Evolutionary conservation across 768 basidiomycete genomes (phyloP).

Genomic region (Suillus lakei): DNA sequence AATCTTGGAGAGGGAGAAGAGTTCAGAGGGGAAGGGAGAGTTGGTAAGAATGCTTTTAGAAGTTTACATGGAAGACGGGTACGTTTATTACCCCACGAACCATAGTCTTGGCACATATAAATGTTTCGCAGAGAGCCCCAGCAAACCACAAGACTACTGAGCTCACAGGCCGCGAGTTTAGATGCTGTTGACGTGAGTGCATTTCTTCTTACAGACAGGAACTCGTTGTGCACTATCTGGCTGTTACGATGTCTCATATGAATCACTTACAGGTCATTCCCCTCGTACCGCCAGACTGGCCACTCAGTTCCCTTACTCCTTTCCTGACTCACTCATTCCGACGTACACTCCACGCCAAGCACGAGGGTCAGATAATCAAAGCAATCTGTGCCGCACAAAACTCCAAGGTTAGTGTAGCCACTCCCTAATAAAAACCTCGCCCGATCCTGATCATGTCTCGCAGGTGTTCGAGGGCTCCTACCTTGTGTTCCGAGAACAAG

Average conservation of each 20-base stretch:
- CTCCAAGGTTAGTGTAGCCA: conserved; percentile 51
- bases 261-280: conserved; percentile 55
- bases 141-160: conserved; percentile 70
- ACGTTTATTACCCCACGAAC: conserved; percentile 26
- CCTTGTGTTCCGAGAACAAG: conserved; percentile 61
- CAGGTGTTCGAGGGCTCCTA: conserved; percentile 67
- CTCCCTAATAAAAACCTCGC: background rate
- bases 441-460: background rate
- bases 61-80: conserved; percentile 84
- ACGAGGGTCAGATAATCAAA: conserved; percentile 80
- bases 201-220: background rate
- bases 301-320: conserved; percentile 69
- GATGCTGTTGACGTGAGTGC: conserved; percentile 75
- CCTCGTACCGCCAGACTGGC: conserved; percentile 76
- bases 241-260: background rate
- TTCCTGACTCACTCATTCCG: conserved; percentile 84
- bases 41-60: conserved; percentile 75
- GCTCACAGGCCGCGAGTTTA: conserved; percentile 79
- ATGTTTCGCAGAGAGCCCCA: conserved; percentile 50
- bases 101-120: background rate
- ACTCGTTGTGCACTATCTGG: background rate
- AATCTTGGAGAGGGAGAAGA: conserved; percentile 43
- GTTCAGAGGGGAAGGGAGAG: conserved; percentile 53
- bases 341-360: conserved; percentile 68
- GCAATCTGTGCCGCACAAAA: conserved; percentile 81